phyloP scores from a whole-genome alignment of 164 flowering plant genomes.

The Magnolia officinalis region DNA sequence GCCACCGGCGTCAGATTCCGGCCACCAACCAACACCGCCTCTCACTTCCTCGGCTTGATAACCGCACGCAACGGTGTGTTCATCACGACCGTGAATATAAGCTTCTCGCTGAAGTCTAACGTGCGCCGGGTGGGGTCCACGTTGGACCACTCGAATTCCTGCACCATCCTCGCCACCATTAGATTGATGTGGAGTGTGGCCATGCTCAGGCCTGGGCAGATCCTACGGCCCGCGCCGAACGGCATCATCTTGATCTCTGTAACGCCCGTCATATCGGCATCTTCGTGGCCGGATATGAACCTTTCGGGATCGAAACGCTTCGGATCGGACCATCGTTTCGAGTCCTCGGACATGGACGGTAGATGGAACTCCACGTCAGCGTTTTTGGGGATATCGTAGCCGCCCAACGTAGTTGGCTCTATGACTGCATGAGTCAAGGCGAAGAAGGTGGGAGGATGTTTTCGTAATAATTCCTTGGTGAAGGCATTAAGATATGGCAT shows the following conservation, averaged over 20 bases:
- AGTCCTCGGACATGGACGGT: slow-evolving; percentile 61
- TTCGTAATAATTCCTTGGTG: slow-evolving; percentile 67
- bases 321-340: slow-evolving; percentile 67
- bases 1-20: background rate
- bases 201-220: slow-evolving; percentile 86
- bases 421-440: slow-evolving; percentile 67
- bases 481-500: slow-evolving; percentile 76
- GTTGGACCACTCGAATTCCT: slow-evolving; percentile 83
- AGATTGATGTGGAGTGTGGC: slow-evolving; percentile 71
- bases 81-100: slow-evolving; percentile 89
- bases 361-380: slow-evolving; percentile 59
- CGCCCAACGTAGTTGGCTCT: slow-evolving; percentile 62
- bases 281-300: slow-evolving; percentile 58
- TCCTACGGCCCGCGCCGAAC: slow-evolving; percentile 85
- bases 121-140: slow-evolving; percentile 28
- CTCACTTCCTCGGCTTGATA: slow-evolving; percentile 41
- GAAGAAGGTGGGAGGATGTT: slow-evolving; percentile 90
- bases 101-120: slow-evolving; percentile 54
- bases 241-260: slow-evolving; percentile 78
- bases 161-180: slow-evolving; percentile 86
- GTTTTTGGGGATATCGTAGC: slow-evolving; percentile 67
- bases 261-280: slow-evolving; percentile 74
- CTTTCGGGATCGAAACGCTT: slow-evolving; percentile 72
- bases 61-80: slow-evolving; percentile 59
- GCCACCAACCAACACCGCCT: background rate